Base-by-base conservation (phyloP, 1,139 yeast species). In the Suhomyces panamericanus region DNA sequence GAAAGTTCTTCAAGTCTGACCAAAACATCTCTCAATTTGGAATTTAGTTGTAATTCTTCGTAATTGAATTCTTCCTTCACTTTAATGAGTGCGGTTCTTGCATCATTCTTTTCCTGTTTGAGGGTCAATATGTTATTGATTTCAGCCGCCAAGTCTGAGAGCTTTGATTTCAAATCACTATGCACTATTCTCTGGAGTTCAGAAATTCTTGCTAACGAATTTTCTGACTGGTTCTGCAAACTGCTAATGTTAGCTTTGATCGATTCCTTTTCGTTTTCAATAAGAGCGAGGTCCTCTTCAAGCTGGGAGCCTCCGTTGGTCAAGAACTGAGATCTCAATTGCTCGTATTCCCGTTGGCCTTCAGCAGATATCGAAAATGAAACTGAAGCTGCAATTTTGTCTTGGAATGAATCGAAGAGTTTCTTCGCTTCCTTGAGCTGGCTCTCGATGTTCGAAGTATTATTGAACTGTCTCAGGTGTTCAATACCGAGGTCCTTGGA, bases 1-100 rank as follows among this genome's bases (percentile, higher is more conserved):
- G 82, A 81, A 33, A 87, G 66, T 48, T 87, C 96, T 49, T 87
- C 87, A 39, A 90, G 65, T 54, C 77, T 77, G 1, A 80, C 57
- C 35, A 87, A 70, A 0, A 83, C 75, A 41, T 81, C 84, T 51
- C 85, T 78, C 43, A 90, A 68, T 55, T 80, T 78, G n/a, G 84
- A 73, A 51, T 85, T 87, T 17, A 83, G 58, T 48, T 76, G 79
- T 31, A 72, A 64, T 54, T 83, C 89, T 48, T 77, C 69, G 14
- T 70, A 69, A 22, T 70, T 61, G 35, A 69, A 68, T 20, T 73
- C 67, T 46, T 81, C 82, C 45, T 77, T 75, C 14, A 69, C 63
- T 12, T 73, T 63, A 13, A 78, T 66, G 7, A 84, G 57, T 4
- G 64, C 62, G 36, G 71, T 72, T 35, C 66, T 65, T 67, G 63